Conservation (phyloP, 768 basidiomycete species). For the Russula lepida region DNA sequence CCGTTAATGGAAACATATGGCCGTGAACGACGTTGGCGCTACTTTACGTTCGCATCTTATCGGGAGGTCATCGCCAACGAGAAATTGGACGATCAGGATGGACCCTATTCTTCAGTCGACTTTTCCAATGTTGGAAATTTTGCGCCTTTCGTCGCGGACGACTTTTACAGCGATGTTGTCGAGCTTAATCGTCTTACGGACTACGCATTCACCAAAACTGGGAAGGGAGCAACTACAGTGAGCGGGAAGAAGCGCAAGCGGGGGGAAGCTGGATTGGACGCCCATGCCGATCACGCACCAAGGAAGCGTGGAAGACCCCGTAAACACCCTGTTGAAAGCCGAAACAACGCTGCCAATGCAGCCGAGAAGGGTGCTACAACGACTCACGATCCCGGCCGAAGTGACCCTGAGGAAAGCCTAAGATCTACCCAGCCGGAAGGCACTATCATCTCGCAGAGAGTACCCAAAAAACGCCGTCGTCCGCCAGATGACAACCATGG, state of each 20-base stretch:
- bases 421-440: background rate
- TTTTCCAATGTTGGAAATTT: constrained; percentile 49
- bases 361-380: background rate
- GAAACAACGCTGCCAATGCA: constrained; percentile 1
- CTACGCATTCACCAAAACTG: constrained; percentile 32
- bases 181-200: constrained; percentile 43
- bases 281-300: constrained; percentile 7
- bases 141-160: constrained; percentile 30
- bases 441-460: background rate
- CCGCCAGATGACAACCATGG: constrained; percentile 24
- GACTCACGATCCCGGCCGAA: background rate
- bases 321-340: constrained; percentile 25
- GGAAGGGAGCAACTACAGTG: constrained; percentile 1
- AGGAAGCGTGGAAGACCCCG: constrained; percentile 34
- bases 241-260: constrained; percentile 29
- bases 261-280: constrained; percentile 24
- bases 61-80: constrained; percentile 53
- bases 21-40: constrained; percentile 79
- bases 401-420: background rate
- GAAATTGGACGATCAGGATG: constrained; percentile 46
- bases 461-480: constrained; percentile 33
- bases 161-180: constrained; percentile 47
- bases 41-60: constrained; percentile 70
- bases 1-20: constrained; percentile 75
- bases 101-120: constrained; percentile 40